Base-by-base conservation (phyloP, 106 monocot species). In the Iris macrosiphon region DNA sequence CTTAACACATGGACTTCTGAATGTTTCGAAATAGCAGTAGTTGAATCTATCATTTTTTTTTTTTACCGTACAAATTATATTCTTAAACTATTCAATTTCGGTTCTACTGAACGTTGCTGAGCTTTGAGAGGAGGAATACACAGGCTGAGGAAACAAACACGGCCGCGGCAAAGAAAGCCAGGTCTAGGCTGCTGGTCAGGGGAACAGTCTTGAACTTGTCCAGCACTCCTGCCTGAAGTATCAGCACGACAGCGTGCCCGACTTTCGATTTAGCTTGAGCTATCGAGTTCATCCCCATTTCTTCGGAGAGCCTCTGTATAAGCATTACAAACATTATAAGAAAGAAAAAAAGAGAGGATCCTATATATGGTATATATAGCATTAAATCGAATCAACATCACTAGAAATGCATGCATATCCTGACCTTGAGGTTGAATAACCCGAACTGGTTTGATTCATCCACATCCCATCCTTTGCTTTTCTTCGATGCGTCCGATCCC, bases 381-480 rank as follows among this genome's bases (percentile, higher is more conserved):
- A n/a, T n/a, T n/a, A n/a, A n/a, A n/a, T n/a, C n/a, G n/a, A n/a
- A n/a, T n/a, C n/a, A n/a, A n/a, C n/a, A n/a, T n/a, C n/a, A n/a
- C n/a, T n/a, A n/a, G n/a, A n/a, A n/a, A n/a, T n/a, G n/a, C n/a
- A n/a, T n/a, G n/a, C n/a, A n/a, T n/a, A n/a, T n/a, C n/a, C n/a
- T n/a, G n/a, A n/a, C 77, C 77, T 61, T 61, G 19, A 75, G 62
- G 45, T 62, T 68, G 54, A 75, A 75, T 16, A 42, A 11, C 2
- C 74, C 67, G 18, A 61, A 55, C 14, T 6, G 4, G 40, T 55
- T 46, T 7, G 74, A 67, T 22, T 30, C 2, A 4, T 59, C 27
- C 9, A 17, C 42, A 17, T 1, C 59, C 27, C 31, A 15, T 23
- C 52, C 31, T 43, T 23, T 17, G 4, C 5, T 62, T 55, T 60